Base-by-base conservation (phyloP, 2,329 filamentous ascomycete genomes). In the Alternaria sp. region DNA sequence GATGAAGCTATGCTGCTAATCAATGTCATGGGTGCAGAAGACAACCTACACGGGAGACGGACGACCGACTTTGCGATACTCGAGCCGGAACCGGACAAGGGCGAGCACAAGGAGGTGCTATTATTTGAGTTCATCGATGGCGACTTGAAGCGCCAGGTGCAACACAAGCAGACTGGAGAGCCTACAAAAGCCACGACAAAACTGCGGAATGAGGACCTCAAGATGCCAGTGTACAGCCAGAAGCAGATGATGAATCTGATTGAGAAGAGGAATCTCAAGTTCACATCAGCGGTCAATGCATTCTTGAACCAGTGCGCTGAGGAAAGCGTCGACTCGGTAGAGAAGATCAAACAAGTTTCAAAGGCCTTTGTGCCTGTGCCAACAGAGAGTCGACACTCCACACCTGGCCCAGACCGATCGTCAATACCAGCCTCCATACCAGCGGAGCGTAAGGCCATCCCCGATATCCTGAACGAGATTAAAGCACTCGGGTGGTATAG, bases 121-220 rank as follows among this genome's bases (percentile, higher is more conserved):
- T 86, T 94, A 34, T 96, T 99, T 70, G 95, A 98, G 74, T 98
- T 96, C 67, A 79, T 96, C 17, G 95, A 98, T 74, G 93, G 90
- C 0, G 94, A 97, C 73, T 78, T 98, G 66, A 97, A 93, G 79
- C 84, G 90, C 39, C 89, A 96, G 72, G 90, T 93, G 0, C 81
- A 84, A 52, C 81, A 89, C 73, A 85, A 86, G 53, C 91, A 90
- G 74, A 92, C 90, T 0, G 91, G 90, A 1, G 88, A 93, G 74
- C 84, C 88, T 0, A 87, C 84, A 0, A 90, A 88, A 54, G 84
- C 90, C 0, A 87, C 83, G 11, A 84, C 87, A 56, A 91, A 86
- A 70, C 81, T 93, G 62, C 84, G 87, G 58, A 86, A 93, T 21
- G 93, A 97, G 70, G 87, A 92, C 60, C 74, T 98, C 66, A 96